Conservation (phyloP, 2,329 filamentous ascomycete genomes). For the Harringtonia lauricola region DNA sequence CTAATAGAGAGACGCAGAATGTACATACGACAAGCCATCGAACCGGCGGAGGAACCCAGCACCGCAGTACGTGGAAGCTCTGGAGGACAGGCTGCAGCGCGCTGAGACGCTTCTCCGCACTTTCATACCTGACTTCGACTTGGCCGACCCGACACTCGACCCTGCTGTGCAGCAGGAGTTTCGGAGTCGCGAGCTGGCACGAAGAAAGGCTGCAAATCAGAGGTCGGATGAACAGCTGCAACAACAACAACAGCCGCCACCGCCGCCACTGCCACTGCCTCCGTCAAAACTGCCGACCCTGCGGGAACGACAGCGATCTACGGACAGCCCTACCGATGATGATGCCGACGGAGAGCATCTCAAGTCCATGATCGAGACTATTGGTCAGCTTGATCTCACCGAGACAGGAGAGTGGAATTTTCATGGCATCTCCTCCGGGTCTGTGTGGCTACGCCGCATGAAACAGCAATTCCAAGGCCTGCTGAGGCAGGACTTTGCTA, state of each 20-base stretch:
- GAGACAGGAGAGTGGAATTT: conserved; percentile 92
- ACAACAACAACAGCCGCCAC: conserved; percentile 14
- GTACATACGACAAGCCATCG: conserved; percentile 90
- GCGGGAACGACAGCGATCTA: too few relatives aligned
- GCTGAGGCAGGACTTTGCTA: conserved; percentile 51
- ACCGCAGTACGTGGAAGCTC: conserved; percentile 83
- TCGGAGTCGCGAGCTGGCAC: conserved; percentile 41
- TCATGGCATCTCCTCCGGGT: conserved; percentile 83
- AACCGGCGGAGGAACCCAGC: conserved; percentile 84
- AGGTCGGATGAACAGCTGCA: conserved; percentile 22
- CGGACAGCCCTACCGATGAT: too few relatives aligned
- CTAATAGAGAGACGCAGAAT: conserved; percentile 46
- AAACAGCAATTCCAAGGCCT: conserved; percentile 77
- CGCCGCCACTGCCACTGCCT: conserved; percentile 16
- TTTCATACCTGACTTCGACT: conserved; percentile 72
- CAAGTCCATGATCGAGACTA: conserved; percentile 89
- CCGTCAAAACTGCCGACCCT: conserved; percentile 34
- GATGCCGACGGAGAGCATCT: conserved; percentile 28
- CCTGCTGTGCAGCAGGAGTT: conserved; percentile 62
- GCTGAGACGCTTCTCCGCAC: conserved; percentile 70
- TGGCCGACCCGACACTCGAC: conserved; percentile 78
- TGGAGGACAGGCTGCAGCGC: conserved; percentile 73
- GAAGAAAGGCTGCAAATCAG: conserved; percentile 31
- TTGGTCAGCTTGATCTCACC: conserved; percentile 82
- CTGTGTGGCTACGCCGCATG: conserved; percentile 79